Evolutionary conservation across 2,329 filamentous ascomycete genomes (phyloP), one percentile per base, ranked within the genome.

Genomic region (Aphanocladium album): DNA sequence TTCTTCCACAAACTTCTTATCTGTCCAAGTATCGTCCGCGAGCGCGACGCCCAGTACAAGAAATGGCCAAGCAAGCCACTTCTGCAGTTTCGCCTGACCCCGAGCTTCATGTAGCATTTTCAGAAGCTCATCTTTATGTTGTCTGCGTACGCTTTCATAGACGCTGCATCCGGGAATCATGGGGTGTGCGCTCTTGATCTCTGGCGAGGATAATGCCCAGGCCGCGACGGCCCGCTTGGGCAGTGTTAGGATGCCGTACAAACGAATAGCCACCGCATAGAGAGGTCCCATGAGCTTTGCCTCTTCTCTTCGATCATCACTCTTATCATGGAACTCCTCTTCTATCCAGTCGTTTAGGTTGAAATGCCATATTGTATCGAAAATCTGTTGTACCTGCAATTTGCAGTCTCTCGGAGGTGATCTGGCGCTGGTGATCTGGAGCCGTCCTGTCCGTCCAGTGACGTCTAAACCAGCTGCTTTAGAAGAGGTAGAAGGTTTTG

Each of bases 11-110:
- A 39, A 53, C 2, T 7, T 2, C 50, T 39, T n/a, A 39, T 37
- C 39, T n/a, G 2, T 27, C 17, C 5, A 16, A 11, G 50, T 35
- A 19, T 46, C 43, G 43, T 25, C 11, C 19, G 19, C 45, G 8
- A 47, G n/a, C 19, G 19, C 19, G 4, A 25, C 45, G 45, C 45
- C 45, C 7, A 39, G 35, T 8, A 39, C 35, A 4, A 39, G 7
- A 27, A 58, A 21, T 5, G 55, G 55, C 55, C 55, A 58, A 12
- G 45, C 30, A 5, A 58, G 45, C 55, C 55, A 58, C 21, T 16
- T 23, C 19, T 51, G 50, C 27, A 27, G 19, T 19, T 12, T 39
- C 8, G 43, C 41, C 3, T 45, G 7, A 6, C 5, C 25, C 55
- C 55, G 27, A 8, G 17, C 12, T 35, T 47, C 19, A 8, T 43